These are phyloP conservation scores for Leccinum subtestaceum DNA, from an alignment of 768 basidiomycete species.

Conservation along the genomic window DNA sequence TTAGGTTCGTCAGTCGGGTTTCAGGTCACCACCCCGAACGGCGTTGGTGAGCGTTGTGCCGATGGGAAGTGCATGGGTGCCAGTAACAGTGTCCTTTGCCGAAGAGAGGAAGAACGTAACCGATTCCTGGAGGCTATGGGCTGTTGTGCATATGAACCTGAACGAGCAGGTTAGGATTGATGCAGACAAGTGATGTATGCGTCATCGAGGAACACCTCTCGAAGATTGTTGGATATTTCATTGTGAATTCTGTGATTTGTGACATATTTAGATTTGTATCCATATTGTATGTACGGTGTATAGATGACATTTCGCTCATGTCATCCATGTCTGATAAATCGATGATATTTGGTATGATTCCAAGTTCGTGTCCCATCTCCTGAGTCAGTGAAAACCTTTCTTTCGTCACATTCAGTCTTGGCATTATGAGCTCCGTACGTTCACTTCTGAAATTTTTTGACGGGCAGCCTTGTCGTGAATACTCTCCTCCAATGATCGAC, in stretches of 20 bases:
- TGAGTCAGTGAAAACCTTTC: too few relatives aligned
- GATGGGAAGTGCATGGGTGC: slow-evolving; percentile 41
- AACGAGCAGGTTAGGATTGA: neutral
- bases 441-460: too few relatives aligned
- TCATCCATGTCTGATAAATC: neutral
- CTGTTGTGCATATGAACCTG: slow-evolving; percentile 47
- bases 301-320: neutral
- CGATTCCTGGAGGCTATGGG: slow-evolving; percentile 44
- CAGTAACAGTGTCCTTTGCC: slow-evolving; percentile 37
- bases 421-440: too few relatives aligned
- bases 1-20: slow-evolving; percentile 14
- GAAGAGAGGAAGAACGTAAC: slow-evolving; percentile 41
- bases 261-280: neutral
- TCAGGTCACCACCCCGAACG: slow-evolving; percentile 5
- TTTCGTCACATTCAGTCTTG: too few relatives aligned
- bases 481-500: too few relatives aligned
- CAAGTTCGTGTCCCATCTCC: too few relatives aligned
- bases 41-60: slow-evolving; percentile 26
- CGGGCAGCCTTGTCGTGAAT: too few relatives aligned
- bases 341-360: too few relatives aligned
- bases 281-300: neutral
- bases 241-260: neutral
- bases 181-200: neutral
- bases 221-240: neutral
- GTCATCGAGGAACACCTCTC: neutral